Percentiles rank a stretch among this genome's conserved stretches.
Evolutionary conservation across 2,329 filamentous ascomycete species (phyloP).

Genomic region (Helminthosporium solani): DNA sequence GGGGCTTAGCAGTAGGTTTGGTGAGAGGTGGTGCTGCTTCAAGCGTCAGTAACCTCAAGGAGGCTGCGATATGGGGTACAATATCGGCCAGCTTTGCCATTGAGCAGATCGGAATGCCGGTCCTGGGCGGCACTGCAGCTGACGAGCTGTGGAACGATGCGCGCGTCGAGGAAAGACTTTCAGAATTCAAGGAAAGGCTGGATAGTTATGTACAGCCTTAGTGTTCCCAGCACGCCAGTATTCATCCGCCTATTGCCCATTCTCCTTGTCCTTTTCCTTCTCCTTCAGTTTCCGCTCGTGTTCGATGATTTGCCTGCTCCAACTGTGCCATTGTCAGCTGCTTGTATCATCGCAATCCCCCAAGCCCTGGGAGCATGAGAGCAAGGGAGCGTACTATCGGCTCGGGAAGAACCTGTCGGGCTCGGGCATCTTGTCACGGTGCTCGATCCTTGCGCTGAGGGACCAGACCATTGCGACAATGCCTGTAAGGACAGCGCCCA

Average conservation of each 20-base stretch:
- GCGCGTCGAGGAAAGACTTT: slow-evolving; percentile 45
- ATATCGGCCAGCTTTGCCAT: slow-evolving; percentile 90
- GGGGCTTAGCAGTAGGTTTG: slow-evolving; percentile 59
- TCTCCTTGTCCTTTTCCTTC: slow-evolving; percentile 28
- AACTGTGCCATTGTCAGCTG: slow-evolving; percentile 51
- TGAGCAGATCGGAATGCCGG: slow-evolving; percentile 86
- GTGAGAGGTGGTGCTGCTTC: slow-evolving; percentile 53
- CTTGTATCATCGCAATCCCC: slow-evolving; percentile 3
- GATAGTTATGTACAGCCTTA: slow-evolving; percentile 43
- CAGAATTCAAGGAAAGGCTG: slow-evolving; percentile 44
- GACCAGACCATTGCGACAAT: slow-evolving; percentile 69
- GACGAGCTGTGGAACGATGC: slow-evolving; percentile 53
- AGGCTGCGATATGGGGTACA: slow-evolving; percentile 75
- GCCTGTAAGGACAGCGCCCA: slow-evolving; percentile 67
- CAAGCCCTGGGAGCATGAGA: slow-evolving; percentile 7
- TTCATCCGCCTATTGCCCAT: slow-evolving; percentile 16
- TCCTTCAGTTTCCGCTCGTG: slow-evolving; percentile 58
- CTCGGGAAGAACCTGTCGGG: slow-evolving; percentile 78
- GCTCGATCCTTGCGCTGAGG: slow-evolving; percentile 71
- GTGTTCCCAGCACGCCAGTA: slow-evolving; percentile 15
- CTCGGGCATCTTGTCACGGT: slow-evolving; percentile 73
- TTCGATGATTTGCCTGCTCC: slow-evolving; percentile 71
- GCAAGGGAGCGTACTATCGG: slow-evolving; percentile 73
- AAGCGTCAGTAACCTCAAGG: slow-evolving; percentile 53
- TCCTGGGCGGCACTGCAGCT: slow-evolving; percentile 42